Percentiles rank a stretch among this genome's conserved stretches.
These are phyloP conservation scores for Magnusiomyces suaveolens DNA, from an alignment of 1,139 yeast species.

Conservation along the genomic window DNA sequence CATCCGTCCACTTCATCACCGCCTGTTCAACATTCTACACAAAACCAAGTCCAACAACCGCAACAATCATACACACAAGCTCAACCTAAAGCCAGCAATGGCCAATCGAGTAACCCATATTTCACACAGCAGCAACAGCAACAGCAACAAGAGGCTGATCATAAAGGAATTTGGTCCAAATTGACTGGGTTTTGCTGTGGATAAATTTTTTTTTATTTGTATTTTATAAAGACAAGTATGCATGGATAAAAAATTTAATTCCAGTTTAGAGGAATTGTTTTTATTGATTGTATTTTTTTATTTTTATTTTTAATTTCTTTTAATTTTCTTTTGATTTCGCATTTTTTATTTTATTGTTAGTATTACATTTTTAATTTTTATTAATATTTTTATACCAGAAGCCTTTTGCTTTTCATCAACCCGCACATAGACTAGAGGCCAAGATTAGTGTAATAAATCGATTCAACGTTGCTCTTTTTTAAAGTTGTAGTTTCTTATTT, in stretches of 20 bases:
- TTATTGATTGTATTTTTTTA: neutral
- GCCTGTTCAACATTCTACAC: constrained; percentile 4
- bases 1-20: constrained; percentile 7
- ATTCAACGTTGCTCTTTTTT: too few relatives aligned
- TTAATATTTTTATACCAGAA: constrained; percentile 4
- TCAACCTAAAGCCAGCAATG: constrained; percentile 15
- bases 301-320: constrained; percentile 4
- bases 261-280: neutral
- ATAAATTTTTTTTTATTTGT: constrained; percentile 10
- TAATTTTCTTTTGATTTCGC: neutral
- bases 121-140: constrained; percentile 12
- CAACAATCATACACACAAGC: constrained; percentile 13
- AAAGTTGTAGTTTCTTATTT: too few relatives aligned
- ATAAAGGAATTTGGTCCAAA: constrained; percentile 28
- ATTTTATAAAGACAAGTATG: neutral
- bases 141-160: constrained; percentile 19
- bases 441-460: too few relatives aligned
- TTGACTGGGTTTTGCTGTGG: constrained; percentile 30
- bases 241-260: neutral
- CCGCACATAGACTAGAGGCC: too few relatives aligned
- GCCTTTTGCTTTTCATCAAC: neutral
- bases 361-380: neutral
- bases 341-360: neutral
- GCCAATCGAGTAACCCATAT: constrained; percentile 14
- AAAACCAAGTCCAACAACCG: constrained; percentile 5